Base-by-base conservation (phyloP, 306 rosid genomes). In the Vigna angularis region DNA sequence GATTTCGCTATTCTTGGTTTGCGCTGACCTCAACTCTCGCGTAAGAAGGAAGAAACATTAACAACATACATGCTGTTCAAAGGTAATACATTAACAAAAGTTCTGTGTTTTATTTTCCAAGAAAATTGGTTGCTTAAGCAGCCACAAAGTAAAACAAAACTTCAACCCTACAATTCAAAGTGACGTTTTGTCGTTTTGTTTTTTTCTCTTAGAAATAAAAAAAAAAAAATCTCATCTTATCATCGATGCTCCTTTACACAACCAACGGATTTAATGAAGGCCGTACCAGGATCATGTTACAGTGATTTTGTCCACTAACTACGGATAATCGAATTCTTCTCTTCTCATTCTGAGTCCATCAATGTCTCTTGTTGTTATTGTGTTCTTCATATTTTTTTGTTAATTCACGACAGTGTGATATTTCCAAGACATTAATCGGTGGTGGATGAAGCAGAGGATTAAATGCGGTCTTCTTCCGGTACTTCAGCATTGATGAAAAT, bases 101-200 rank as follows among this genome's bases (percentile, higher is more conserved):
- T 77, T 47, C 70, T 51, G 51, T 4, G 82, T 49, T 57, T 74
- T 77, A 58, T 74, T 68, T 82, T 59, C 76, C 81, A 61, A 77
- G 79, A 65, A 68, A 72, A 59, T 55, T 80, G 34, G 73, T 66
- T 52, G 14, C 36, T 71, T 78, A 58, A 85, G 82, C 84, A 84
- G 79, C 85, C 71, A 30, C 32, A 3, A 30, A 30, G 32, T 30
- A 30, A 30, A 30, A 63, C 32, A 36, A 74, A 77, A 69, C 59
- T 47, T 62, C 83, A 82, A 66, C 86, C 84, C 84, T 57, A 77
- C 88, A 82, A 63, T 84, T 84, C 91, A 83, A 89, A 91, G 90
- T 81, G 68, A 58, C 55, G 55, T 66, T 84, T 90, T 92, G 95
- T 94, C 98, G 50, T 74, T 79, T 88, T 75, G 87, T 83, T 89